A percentile compares a stretch with the other conserved stretches of the same genome.
phyloP scores from a whole-genome alignment of 2,329 filamentous ascomycete genomes.

The Stachybotrys elegans region DNA sequence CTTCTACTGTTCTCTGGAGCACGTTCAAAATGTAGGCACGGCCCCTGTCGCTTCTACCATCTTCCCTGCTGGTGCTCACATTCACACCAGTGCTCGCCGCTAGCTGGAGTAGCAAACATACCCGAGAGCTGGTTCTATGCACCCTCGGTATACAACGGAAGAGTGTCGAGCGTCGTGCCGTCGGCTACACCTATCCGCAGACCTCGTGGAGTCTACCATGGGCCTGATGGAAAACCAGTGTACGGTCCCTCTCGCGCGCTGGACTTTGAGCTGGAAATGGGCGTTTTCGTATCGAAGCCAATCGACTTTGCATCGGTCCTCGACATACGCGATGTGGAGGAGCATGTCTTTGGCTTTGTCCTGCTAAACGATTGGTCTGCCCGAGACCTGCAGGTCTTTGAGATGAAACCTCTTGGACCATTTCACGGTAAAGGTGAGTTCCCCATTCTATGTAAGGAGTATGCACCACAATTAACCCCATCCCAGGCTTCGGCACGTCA shows the following conservation, averaged over 20 bases:
- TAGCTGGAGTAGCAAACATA: no score
- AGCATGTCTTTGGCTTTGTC: constrained; percentile 66
- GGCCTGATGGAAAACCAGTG: constrained; percentile 44
- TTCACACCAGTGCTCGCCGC: no score
- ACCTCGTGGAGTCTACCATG: constrained; percentile 61
- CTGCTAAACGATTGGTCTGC: constrained; percentile 62
- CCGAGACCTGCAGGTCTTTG: constrained; percentile 55
- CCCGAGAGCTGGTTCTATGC: constrained; percentile 70
- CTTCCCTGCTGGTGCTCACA: no score
- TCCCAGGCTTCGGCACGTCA: constrained; percentile 48
- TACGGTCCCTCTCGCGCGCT: constrained; percentile 55
- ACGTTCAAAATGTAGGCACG: constrained; percentile 66
- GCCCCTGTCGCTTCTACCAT: no score
- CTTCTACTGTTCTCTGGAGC: constrained; percentile 76
- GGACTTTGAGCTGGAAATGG: constrained; percentile 75
- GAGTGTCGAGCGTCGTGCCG: constrained; percentile 69
- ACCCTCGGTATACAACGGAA: constrained; percentile 72
- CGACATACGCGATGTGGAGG: constrained; percentile 57
- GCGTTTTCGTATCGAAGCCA: constrained; percentile 63
- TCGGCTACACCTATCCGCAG: constrained; percentile 68
- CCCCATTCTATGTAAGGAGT: constrained; percentile 57
- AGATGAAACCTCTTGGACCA: constrained; percentile 57
- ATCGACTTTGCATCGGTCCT: constrained; percentile 64
- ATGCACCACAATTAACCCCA: constrained; percentile 54
- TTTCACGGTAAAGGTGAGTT: constrained; percentile 58